phyloP scores from a whole-genome alignment of 495 filamentous ascomycete species.

The Rhizodiscina lignyota region DNA sequence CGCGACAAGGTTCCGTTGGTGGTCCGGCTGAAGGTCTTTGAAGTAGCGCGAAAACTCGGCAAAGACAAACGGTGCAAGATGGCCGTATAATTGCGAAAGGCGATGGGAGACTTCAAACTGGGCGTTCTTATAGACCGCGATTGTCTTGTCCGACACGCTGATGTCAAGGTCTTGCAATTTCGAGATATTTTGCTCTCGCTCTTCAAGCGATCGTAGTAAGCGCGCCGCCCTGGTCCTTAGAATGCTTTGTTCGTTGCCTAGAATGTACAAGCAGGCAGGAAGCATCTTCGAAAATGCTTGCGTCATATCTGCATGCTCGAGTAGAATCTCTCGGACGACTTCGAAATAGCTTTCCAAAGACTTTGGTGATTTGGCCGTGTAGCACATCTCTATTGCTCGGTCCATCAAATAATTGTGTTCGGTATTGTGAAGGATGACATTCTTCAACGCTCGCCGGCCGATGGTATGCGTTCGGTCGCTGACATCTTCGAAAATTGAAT shows the following conservation, averaged over 20 bases:
- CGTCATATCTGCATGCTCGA: slow-evolving; percentile 61
- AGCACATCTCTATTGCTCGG: slow-evolving; percentile 77
- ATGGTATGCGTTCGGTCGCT: slow-evolving; percentile 89
- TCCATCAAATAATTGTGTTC: slow-evolving; percentile 70
- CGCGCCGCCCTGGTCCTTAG: slow-evolving; percentile 79
- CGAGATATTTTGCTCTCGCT: slow-evolving; percentile 58
- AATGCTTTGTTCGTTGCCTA: slow-evolving; percentile 77
- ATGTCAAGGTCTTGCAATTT: slow-evolving; percentile 95
- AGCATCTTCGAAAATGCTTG: slow-evolving; percentile 82
- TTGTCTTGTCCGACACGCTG: slow-evolving; percentile 94
- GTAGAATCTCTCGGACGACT: slow-evolving; percentile 72
- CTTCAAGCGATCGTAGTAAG: slow-evolving; percentile 67
- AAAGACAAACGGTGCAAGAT: slow-evolving; percentile 82
- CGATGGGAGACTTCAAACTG: slow-evolving; percentile 92
- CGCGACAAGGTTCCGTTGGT: slow-evolving; percentile 85
- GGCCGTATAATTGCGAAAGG: slow-evolving; percentile 72
- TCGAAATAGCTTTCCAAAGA: slow-evolving; percentile 91
- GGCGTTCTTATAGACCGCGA: slow-evolving; percentile 90
- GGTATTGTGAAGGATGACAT: slow-evolving; percentile 78
- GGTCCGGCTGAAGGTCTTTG: slow-evolving; percentile 59
- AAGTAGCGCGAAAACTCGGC: slow-evolving; percentile 90
- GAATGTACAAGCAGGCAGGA: slow-evolving; percentile 71
- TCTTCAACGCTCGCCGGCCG: slow-evolving; percentile 75
- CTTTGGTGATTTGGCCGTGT: slow-evolving; percentile 57
- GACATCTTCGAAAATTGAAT: slow-evolving; percentile 75